Conservation (phyloP, 805 yeast genomes). For the Candida wancherniae region DNA sequence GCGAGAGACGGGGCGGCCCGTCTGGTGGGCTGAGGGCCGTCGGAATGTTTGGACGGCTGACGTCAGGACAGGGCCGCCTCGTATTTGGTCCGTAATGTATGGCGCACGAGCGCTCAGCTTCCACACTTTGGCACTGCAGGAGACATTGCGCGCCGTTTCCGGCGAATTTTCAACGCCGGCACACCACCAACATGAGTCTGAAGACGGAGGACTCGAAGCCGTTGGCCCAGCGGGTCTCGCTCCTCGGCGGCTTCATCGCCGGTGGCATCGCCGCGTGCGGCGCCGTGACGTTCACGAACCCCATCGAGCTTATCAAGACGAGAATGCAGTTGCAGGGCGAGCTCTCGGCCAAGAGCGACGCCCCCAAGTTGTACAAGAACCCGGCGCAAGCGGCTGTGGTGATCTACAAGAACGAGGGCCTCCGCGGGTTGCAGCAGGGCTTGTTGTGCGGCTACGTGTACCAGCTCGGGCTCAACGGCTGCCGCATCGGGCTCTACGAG, state of each 20-base stretch:
- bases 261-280: slow-evolving; percentile 93
- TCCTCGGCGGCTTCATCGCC: slow-evolving; percentile 77
- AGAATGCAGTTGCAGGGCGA: slow-evolving; percentile 98
- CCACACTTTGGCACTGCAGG: too few relatives aligned
- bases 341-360: slow-evolving; percentile 49
- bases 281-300: slow-evolving; percentile 95
- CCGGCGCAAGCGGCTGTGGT: slow-evolving; percentile 78
- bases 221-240: slow-evolving; percentile 40
- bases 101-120: too few relatives aligned
- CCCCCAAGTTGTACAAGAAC: slow-evolving; percentile 61
- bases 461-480: slow-evolving; percentile 89
- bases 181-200: too few relatives aligned
- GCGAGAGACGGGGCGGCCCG: too few relatives aligned
- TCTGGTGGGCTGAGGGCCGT: too few relatives aligned
- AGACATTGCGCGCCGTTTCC: too few relatives aligned
- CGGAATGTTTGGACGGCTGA: too few relatives aligned
- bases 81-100: too few relatives aligned
- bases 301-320: slow-evolving; percentile 90
- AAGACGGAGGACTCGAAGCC: too few relatives aligned
- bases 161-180: too few relatives aligned
- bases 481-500: slow-evolving; percentile 91
- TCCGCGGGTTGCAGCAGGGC: slow-evolving; percentile 86
- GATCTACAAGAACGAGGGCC: slow-evolving; percentile 76
- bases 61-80: too few relatives aligned
- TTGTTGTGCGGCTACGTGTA: slow-evolving; percentile 83